Evolutionary conservation across 2,329 filamentous ascomycete genomes (phyloP), one percentile per base, ranked within the genome.

Genomic region (Elsinoe australis): DNA sequence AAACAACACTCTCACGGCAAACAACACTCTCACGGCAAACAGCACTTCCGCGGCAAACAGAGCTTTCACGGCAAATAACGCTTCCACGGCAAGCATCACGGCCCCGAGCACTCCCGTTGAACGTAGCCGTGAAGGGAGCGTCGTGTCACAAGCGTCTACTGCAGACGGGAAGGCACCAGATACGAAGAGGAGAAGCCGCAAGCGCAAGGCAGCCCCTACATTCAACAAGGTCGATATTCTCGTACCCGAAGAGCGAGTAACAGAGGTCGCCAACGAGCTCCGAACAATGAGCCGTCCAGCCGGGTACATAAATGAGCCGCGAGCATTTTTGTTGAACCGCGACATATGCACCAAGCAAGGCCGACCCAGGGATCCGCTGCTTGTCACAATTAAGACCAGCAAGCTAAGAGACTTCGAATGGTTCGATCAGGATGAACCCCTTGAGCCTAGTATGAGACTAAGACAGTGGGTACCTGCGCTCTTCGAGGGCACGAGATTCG

Each of bases 261-360:
- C 56, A 28, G 49, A 55, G 17, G 54, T 62, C 12, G 56, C 63
- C 26, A 53, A 56, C 4, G 55, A 58, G 7, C 59, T 66, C n/a
- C 51, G 59, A 19, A 53, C 55, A n/a, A 60, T 60, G 21, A 45
- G 55, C 6, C 52, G 55, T 3, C 61, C 67, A 28, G 69, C 69
- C 0, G 47, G 72, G 1, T 71, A 70, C 51, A 58, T 72, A 46
- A 66, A 73, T 50, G 68, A 69, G n/a, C 67, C 65, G 18, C 67
- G 67, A 12, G 68, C 66, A n/a, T 57, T 54, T 10, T 57, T 56
- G 14, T 29, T 53, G 19, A 61, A 63, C 38, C 36, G 62, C 55
- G 50, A 56, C 56, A 52, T 55, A 18, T 42, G 51, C 14, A 42
- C 54, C 32, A 18, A 47, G 17, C 58, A 59, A 32, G 71, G 71